phyloP scores from a whole-genome alignment of 2,329 filamentous ascomycete genomes.

The Fusarium buxicola region DNA sequence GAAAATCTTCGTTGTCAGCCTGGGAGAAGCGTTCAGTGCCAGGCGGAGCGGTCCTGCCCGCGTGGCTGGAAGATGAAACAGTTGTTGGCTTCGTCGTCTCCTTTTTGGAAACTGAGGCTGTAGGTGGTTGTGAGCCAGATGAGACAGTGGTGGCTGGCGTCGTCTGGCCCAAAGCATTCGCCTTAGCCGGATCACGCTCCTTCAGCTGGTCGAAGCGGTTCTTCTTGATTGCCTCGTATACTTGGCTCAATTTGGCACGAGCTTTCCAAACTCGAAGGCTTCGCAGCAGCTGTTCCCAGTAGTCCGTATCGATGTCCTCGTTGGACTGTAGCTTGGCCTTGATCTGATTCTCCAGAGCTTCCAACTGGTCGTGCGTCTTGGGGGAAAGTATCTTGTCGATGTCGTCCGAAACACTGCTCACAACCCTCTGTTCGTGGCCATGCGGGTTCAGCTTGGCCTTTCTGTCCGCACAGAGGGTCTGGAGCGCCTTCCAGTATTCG shows the following conservation, averaged over 20 bases:
- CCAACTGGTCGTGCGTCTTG: constrained; percentile 89
- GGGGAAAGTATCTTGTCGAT: constrained; percentile 88
- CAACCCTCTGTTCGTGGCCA: constrained; percentile 75
- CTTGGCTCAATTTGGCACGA: constrained; percentile 81
- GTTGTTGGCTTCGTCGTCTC: constrained; percentile 17
- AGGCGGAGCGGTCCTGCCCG: constrained; percentile 57
- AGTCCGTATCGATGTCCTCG: constrained; percentile 94
- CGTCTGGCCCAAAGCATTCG: constrained; percentile 49
- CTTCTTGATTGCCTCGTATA: constrained; percentile 80
- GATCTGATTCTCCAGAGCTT: constrained; percentile 88
- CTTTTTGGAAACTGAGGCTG: constrained; percentile 16
- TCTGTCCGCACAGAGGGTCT: constrained; percentile 83
- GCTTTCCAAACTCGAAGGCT: constrained; percentile 92
- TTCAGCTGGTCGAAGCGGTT: constrained; percentile 75
- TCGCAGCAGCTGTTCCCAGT: constrained; percentile 93
- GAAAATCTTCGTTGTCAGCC: constrained; percentile 80
- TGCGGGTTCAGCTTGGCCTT: constrained; percentile 72
- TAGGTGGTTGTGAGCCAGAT: constrained; percentile 8
- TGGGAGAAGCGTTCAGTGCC: constrained; percentile 77
- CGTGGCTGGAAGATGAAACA: constrained; percentile 40
- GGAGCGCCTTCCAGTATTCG: constrained; percentile 94
- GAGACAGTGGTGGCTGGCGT: constrained; percentile 10
- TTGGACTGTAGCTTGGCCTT: constrained; percentile 85
- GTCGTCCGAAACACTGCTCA: constrained; percentile 85
- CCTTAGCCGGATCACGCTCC: constrained; percentile 75